Evolutionary conservation across 768 basidiomycete species (phyloP), one percentile per base, ranked within the genome.

Genomic region (Agaricus blazei): DNA sequence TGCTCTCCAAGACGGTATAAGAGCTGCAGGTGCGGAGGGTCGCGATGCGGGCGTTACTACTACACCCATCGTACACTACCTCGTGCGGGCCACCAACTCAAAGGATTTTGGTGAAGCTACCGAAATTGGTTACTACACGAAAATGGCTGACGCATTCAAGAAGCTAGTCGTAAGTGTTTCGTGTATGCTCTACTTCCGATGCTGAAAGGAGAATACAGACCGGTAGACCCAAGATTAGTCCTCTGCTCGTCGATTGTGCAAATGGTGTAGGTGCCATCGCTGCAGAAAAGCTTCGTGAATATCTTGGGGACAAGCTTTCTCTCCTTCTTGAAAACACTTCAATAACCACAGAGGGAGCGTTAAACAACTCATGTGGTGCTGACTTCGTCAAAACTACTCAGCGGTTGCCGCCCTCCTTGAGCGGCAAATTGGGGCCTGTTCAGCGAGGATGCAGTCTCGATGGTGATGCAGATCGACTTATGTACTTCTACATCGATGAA

Each of bases 331-430:
- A 84, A 63, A 94, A 95, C 62, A 84, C 83, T 5, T 75, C 80
- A 19, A 83, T 77, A 24, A 75, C 76, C 12, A 84, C 82, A 7
- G 68, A 79, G 0, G 90, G 90, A 19, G 82, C 82, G 0, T 80
- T 99, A 54, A 99, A 99, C 71, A 76, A 85, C 58, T 70, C 82
- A 31, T 98, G 94, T 66, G 97, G 97, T 31, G 97, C 97, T 40
- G 97, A 99, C 71, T 98, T 77, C 66, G 96, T 98, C 64, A 99
- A 99, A 75, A 98, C 96, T 3, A 77, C 77, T 38, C 97, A 99
- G 72, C 85, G 77, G 58, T 73, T 91, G 9, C 97, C 97, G 8
- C 88, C 91, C 26, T 87, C 88, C 5, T 71, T 98, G 31, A 71
- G 71, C 6, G 74, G 81, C 28, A 71, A 78, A 23, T 70, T 94